These are phyloP conservation scores for Nicotiana rustica DNA, from an alignment of 305 asterid genomes.

Conservation along the genomic window DNA sequence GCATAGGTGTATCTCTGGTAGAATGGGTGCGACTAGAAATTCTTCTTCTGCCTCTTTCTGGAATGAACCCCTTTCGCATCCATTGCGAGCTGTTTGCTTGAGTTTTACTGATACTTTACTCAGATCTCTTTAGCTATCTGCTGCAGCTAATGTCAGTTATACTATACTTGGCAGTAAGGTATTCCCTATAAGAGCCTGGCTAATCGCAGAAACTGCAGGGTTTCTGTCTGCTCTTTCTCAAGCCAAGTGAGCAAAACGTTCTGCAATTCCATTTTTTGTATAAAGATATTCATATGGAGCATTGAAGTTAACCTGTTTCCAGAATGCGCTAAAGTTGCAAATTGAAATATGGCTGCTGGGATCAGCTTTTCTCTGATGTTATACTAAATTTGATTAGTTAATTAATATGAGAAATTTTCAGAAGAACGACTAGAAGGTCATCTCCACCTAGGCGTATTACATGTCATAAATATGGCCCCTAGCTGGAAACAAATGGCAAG, in stretches of 20 bases:
- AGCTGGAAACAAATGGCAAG: not conserved
- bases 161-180: not conserved
- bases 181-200: not conserved
- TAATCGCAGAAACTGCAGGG: not conserved
- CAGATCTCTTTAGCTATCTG: not conserved
- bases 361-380: not conserved
- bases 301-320: not conserved
- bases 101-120: not conserved
- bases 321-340: not conserved
- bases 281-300: not conserved
- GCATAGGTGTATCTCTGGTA: constrained; percentile 12
- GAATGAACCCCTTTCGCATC: not conserved
- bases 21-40: not conserved
- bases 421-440: not conserved
- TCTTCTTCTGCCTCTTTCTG: constrained; percentile 18
- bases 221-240: not conserved
- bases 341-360: not conserved
- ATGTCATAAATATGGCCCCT: not conserved
- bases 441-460: not conserved
- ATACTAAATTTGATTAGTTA: not conserved
- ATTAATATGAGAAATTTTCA: not conserved
- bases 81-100: not conserved
- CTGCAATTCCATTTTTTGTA: not conserved
- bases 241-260: not conserved
- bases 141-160: constrained; percentile 20